phyloP scores from a whole-genome alignment of 2,329 filamentous ascomycete species.

The Sclerotinia trifoliorum region DNA sequence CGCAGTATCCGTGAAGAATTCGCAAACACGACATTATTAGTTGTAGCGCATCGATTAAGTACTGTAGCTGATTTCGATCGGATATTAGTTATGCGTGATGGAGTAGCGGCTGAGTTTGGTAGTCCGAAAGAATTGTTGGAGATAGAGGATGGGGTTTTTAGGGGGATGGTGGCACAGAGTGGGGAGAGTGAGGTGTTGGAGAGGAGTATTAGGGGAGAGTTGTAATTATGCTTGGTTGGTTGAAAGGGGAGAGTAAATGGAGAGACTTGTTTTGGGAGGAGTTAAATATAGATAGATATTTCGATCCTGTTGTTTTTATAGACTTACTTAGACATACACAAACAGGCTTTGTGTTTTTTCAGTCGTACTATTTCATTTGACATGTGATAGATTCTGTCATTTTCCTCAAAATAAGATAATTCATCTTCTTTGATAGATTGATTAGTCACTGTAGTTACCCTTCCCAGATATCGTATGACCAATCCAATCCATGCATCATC shows the following conservation, averaged over 20 bases:
- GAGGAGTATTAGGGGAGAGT: constrained; percentile 25
- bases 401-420: too few relatives aligned
- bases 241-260: not conserved
- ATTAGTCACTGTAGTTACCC: too few relatives aligned
- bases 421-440: too few relatives aligned
- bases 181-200: constrained; percentile 30
- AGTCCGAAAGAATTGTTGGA: constrained; percentile 54
- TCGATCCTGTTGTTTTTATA: not conserved
- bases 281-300: not conserved
- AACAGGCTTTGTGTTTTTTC: not conserved
- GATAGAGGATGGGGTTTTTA: constrained; percentile 29
- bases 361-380: not conserved
- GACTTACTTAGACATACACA: not conserved
- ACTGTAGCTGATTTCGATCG: constrained; percentile 74
- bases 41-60: constrained; percentile 71
- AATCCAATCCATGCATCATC: too few relatives aligned
- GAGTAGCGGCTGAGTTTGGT: constrained; percentile 65
- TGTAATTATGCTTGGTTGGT: not conserved
- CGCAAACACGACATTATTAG: constrained; percentile 63
- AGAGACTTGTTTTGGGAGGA: not conserved
- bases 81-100: constrained; percentile 71
- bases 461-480: too few relatives aligned
- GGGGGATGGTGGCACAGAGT: constrained; percentile 38
- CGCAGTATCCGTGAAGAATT: constrained; percentile 70
- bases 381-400: too few relatives aligned